Evolutionary conservation across 106 monocot genomes (phyloP).

Genomic region (Ottelia alismoides): DNA sequence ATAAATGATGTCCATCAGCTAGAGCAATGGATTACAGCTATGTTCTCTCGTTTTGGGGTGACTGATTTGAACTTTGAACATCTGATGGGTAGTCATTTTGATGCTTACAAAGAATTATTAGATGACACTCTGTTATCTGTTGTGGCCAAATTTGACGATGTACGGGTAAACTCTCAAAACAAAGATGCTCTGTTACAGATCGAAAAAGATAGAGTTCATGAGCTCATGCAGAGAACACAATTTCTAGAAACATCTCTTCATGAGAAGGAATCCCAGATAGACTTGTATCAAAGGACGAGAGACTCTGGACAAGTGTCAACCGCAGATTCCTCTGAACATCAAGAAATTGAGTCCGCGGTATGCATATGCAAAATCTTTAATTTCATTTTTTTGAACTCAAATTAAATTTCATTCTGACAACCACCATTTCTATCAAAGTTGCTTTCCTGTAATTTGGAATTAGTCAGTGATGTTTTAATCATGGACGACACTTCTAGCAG

Average conservation of each 20-base stretch:
- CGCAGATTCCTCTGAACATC: too few species aligned
- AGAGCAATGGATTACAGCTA: constrained; percentile 28
- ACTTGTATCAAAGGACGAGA: constrained; percentile 15
- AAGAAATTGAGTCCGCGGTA: constrained; percentile 76
- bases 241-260: constrained; percentile 40
- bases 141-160: constrained; percentile 48
- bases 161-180: constrained; percentile 31
- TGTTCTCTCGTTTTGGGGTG: constrained; percentile 40
- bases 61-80: constrained; percentile 18
- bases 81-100: constrained; percentile 30
- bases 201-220: constrained; percentile 53
- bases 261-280: constrained; percentile 34
- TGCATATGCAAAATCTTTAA: too few species aligned
- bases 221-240: constrained; percentile 33
- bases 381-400: too few species aligned
- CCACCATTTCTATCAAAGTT: too few species aligned
- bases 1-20: constrained; percentile 35
- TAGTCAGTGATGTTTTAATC: too few species aligned
- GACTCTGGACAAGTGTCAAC: constrained; percentile 19
- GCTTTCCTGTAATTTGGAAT: too few species aligned
- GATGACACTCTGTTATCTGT: constrained; percentile 34
- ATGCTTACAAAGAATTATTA: constrained; percentile 28
- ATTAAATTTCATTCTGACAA: too few species aligned
- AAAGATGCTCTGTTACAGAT: constrained; percentile 68
- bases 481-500: too few species aligned